Base-by-base conservation (phyloP, 768 basidiomycete species). In the Suillus hirtellus region DNA sequence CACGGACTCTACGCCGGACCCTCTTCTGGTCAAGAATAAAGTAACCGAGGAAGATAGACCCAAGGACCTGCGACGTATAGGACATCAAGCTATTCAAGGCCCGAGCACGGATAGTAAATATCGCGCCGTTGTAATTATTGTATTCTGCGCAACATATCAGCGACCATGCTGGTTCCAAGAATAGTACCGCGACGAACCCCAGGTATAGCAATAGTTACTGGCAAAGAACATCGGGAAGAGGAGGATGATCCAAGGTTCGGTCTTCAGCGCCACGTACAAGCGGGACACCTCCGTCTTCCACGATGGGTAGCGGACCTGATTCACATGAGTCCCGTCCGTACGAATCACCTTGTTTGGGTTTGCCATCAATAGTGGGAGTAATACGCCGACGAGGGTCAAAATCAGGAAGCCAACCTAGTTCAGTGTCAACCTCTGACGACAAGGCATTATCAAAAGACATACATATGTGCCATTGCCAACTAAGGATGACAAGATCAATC, bases 191-290 rank as follows among this genome's bases (percentile, higher is more conserved):
- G 31, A 31, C 86, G 67, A 64, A 89, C 88, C 88, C 87, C 87
- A 91, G 15, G 89, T 86, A 70, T 89, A 89, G 76, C 89, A 90
- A 86, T 86, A 90, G 71, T 90, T 90, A 44, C 85, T 87, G 14
- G 87, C 83, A 63, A 90, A 83, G 76, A 91, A 90, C 86, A 91
- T 88, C 31, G 90, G 90, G 79, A 92, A 89, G 38, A 92, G 82
- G 15, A 89, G 76, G 11, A 90, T 61, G 67, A 93, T 86, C 74
- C 82, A 78, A 0, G 88, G 88, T 67, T 92, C 90, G 11, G 82
- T 86, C 59, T 77, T 80, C 47, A 93, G 76, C 1, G 87, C 82
- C 59, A 87, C 63, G 76, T 81, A 89, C 21, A 92, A 80, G 7
- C 87, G 86, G 63, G 79, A 79, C 61, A 92, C 73, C 72, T 92